Conservation (phyloP, 805 yeast species). For the Grigorovia transvaalensis region DNA sequence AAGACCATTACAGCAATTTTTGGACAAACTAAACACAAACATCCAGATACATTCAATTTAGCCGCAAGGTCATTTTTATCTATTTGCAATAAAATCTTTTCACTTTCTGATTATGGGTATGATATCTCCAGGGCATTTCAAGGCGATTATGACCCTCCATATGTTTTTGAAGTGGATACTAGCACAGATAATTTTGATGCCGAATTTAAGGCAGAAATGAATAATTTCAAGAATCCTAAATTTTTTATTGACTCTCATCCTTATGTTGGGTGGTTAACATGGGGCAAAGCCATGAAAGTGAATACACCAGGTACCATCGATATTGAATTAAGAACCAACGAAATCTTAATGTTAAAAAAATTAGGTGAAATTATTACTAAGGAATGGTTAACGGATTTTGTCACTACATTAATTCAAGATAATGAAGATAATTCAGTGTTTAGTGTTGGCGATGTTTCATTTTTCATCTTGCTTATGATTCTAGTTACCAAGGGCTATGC, state of each 20-base stretch:
- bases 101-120: conserved; percentile 39
- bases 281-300: conserved; percentile 52
- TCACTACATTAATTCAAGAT: conserved; percentile 48
- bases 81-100: conserved; percentile 37
- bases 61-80: conserved; percentile 54
- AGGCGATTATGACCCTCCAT: conserved; percentile 35
- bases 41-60: conserved; percentile 55
- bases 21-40: conserved; percentile 44
- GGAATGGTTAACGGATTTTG: conserved; percentile 47
- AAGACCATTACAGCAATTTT: conserved; percentile 37
- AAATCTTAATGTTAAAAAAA: conserved; percentile 31
- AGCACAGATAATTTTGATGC: conserved; percentile 30
- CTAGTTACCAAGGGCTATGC: conserved; percentile 37
- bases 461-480: conserved; percentile 43
- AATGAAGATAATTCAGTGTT: conserved; percentile 61
- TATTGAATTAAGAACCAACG: conserved; percentile 31
- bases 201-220: conserved; percentile 42
- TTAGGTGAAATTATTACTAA: conserved; percentile 41
- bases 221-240: conserved; percentile 35
- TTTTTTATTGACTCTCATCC: conserved; percentile 51
- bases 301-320: conserved; percentile 24
- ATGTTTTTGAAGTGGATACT: conserved; percentile 36
- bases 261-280: conserved; percentile 62
- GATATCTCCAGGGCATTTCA: conserved; percentile 35
- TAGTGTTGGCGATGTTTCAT: conserved; percentile 53